phyloP scores from a whole-genome alignment of 2,329 filamentous ascomycete genomes.

The Pseudogymnoascus sp. region DNA sequence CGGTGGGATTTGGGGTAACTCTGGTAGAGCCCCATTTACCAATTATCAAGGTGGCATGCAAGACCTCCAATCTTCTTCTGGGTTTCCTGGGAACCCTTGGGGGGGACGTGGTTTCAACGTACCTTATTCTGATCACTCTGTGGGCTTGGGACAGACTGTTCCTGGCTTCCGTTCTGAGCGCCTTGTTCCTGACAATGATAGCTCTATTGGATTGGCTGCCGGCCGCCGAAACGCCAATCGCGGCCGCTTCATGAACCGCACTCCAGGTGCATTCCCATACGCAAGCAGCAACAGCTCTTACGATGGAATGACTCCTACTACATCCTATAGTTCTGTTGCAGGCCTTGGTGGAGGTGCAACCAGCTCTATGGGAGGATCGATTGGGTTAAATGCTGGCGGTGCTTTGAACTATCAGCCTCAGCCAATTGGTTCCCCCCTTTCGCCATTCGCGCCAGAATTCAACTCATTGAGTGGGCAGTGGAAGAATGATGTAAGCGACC shows the following conservation, averaged over 20 bases:
- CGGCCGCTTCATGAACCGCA: constrained; percentile 25
- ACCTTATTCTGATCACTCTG: constrained; percentile 23
- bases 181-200: constrained; percentile 23
- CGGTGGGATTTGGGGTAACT: constrained; percentile 49
- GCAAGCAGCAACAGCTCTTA: constrained; percentile 29
- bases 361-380: constrained; percentile 16
- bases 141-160: constrained; percentile 20
- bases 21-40: constrained; percentile 34
- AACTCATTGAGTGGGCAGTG: constrained; percentile 40
- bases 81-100: constrained; percentile 40
- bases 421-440: constrained; percentile 57
- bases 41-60: constrained; percentile 15
- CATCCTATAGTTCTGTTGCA: constrained; percentile 25
- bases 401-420: constrained; percentile 38
- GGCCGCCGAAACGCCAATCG: constrained; percentile 21
- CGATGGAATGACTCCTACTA: constrained; percentile 26
- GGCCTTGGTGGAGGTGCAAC: constrained; percentile 20
- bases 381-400: constrained; percentile 13
- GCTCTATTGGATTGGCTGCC: constrained; percentile 21
- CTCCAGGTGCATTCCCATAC: constrained; percentile 24
- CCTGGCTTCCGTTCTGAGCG: constrained; percentile 25
- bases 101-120: constrained; percentile 31
- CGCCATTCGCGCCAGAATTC: constrained; percentile 68
- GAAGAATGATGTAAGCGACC: constrained; percentile 27
- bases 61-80: constrained; percentile 28